phyloP scores from a whole-genome alignment of 1,284 basidiomycete genomes.

The Rhodotorula sp. region DNA sequence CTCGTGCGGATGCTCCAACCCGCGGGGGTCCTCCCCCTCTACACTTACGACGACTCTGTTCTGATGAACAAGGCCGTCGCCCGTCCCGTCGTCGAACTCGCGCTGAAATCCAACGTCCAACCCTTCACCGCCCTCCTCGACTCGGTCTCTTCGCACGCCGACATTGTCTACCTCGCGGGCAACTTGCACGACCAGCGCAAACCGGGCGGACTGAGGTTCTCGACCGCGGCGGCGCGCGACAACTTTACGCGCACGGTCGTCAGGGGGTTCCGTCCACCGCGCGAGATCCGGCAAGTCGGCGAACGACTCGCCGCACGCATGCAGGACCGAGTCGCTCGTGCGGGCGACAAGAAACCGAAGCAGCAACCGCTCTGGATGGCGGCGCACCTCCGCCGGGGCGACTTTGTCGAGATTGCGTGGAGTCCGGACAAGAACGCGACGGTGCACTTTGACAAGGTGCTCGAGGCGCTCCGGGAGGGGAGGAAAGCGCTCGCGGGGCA shows the following conservation, averaged over 20 bases:
- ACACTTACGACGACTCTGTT: conserved; percentile 22
- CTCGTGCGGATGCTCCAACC: not conserved
- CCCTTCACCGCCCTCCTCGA: conserved; percentile 49
- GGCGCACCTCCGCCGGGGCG: conserved; percentile 57
- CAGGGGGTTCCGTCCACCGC: conserved; percentile 48
- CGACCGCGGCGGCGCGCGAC: conserved; percentile 47
- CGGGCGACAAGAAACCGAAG: conserved; percentile 21
- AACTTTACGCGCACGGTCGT: conserved; percentile 52
- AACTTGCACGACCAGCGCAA: conserved; percentile 54
- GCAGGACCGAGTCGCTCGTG: conserved; percentile 43
- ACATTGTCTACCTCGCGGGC: conserved; percentile 52
- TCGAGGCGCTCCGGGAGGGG: conserved; percentile 48
- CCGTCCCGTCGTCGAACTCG: conserved; percentile 50
- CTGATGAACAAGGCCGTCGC: conserved; percentile 54
- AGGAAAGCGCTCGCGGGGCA: conserved; percentile 38
- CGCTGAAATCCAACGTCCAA: conserved; percentile 48
- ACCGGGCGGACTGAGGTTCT: conserved; percentile 54
- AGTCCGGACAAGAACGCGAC: conserved; percentile 48
- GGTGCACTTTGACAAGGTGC: conserved; percentile 52
- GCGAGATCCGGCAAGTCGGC: conserved; percentile 49
- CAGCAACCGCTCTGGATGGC: conserved; percentile 53
- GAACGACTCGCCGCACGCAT: conserved; percentile 50
- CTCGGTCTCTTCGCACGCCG: conserved; percentile 40
- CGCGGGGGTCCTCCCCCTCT: conserved; percentile 2
- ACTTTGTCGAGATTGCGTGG: conserved; percentile 48